These are phyloP conservation scores for Boechera stricta DNA, from an alignment of 345 rosid genomes.

Conservation along the genomic window DNA sequence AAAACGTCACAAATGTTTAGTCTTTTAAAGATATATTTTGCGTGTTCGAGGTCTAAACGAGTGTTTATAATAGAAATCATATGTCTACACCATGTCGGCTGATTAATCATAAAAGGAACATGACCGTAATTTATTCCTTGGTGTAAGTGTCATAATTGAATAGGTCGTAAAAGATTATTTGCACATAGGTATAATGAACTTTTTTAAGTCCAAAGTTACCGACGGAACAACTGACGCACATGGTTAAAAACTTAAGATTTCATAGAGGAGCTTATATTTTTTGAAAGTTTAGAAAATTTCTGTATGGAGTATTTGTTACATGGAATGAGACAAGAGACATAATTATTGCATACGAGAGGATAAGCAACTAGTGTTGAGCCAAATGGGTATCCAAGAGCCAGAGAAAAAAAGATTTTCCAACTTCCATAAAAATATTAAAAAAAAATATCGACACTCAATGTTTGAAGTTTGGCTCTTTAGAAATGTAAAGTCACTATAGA, in stretches of 20 bases:
- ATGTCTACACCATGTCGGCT: neutral
- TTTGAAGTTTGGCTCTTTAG: slow-evolving; percentile 46
- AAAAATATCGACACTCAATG: slow-evolving; percentile 20
- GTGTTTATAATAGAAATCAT: neutral
- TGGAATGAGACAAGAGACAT: slow-evolving; percentile 33
- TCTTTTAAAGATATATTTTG: neutral
- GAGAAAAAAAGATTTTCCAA: neutral
- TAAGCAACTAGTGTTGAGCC: slow-evolving; percentile 38
- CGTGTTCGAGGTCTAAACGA: neutral
- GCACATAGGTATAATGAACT: too few relatives aligned
- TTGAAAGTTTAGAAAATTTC: neutral
- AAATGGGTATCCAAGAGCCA: slow-evolving; percentile 46
- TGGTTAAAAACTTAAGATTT: neutral
- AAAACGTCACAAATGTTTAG: slow-evolving; percentile 1
- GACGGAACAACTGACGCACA: neutral
- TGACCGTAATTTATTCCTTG: neutral
- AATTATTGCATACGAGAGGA: slow-evolving; percentile 26
- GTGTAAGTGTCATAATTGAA: too few relatives aligned
- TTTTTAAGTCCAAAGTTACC: too few relatives aligned
- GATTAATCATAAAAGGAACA: neutral
- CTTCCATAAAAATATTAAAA: neutral
- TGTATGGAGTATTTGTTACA: slow-evolving; percentile 31
- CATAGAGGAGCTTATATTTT: neutral
- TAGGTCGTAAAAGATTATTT: neutral
- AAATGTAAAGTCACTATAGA: slow-evolving; percentile 42